These are phyloP conservation scores for Whalleya microplaca DNA, from an alignment of 2,329 filamentous ascomycete genomes.

Conservation along the genomic window DNA sequence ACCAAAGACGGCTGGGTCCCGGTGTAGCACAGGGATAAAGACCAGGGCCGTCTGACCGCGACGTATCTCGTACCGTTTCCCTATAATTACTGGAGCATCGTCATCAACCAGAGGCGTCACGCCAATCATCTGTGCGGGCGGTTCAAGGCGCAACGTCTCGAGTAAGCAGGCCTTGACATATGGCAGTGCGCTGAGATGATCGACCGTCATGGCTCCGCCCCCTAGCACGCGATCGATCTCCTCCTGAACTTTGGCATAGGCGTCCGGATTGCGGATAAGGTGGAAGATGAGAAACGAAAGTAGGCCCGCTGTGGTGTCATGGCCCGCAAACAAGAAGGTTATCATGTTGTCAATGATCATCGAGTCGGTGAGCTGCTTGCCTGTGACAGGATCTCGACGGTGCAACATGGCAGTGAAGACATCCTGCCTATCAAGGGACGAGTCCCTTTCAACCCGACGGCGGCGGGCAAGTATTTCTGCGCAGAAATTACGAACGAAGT, in stretches of 20 bases:
- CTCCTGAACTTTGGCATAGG: constrained; percentile 50
- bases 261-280: constrained; percentile 53
- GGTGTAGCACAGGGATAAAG: constrained; percentile 41
- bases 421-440: constrained; percentile 53
- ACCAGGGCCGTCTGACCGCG: constrained; percentile 37
- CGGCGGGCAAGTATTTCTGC: background rate
- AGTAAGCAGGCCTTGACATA: constrained; percentile 56
- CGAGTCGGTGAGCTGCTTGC: constrained; percentile 49
- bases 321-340: constrained; percentile 46
- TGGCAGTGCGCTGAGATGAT: constrained; percentile 53
- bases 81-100: constrained; percentile 39
- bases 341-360: constrained; percentile 57
- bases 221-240: constrained; percentile 58
- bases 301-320: constrained; percentile 59
- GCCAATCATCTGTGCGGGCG: constrained; percentile 54
- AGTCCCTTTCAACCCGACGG: constrained; percentile 6
- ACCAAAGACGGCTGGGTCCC: constrained; percentile 46
- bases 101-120: constrained; percentile 50
- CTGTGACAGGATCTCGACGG: constrained; percentile 55
- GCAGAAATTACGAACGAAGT: background rate
- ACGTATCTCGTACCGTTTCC: constrained; percentile 41
- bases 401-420: constrained; percentile 54
- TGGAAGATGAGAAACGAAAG: constrained; percentile 55
- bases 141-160: constrained; percentile 58
- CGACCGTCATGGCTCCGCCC: constrained; percentile 45